Evolutionary conservation across 192 early-diverging fungal genomes (phyloP).

Genomic region (Coemansia sp.): DNA sequence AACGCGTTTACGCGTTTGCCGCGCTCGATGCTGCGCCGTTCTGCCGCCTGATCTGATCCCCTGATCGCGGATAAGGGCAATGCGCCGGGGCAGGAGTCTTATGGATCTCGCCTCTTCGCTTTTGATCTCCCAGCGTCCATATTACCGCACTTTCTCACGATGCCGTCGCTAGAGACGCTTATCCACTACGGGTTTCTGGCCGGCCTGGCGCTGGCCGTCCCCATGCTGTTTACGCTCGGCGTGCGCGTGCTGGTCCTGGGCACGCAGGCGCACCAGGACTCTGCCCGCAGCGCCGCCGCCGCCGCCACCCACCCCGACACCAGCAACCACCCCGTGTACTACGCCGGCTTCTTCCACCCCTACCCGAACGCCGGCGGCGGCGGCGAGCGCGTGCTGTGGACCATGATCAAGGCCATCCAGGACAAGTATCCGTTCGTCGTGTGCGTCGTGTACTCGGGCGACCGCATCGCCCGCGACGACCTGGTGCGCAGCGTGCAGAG

Average conservation of each 20-base stretch:
- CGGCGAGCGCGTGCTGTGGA: slow-evolving; percentile 97
- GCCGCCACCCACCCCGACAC: slow-evolving; percentile 19
- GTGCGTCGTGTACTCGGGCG: slow-evolving; percentile 80
- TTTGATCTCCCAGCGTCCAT: neutral
- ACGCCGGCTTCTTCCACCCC: slow-evolving; percentile 90
- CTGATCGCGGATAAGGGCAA: neutral
- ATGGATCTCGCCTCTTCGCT: too few relatives aligned
- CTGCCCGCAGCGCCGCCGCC: neutral
- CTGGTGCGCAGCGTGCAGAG: slow-evolving; percentile 52
- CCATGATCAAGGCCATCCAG: slow-evolving; percentile 75
- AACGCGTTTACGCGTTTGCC: slow-evolving; percentile 10
- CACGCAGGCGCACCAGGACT: slow-evolving; percentile 22
- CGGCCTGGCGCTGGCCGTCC: slow-evolving; percentile 16
- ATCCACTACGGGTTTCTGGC: slow-evolving; percentile 22
- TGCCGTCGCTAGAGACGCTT: slow-evolving; percentile 16
- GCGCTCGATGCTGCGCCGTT: too few relatives aligned
- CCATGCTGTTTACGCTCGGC: slow-evolving; percentile 7
- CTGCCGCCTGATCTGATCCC: too few relatives aligned
- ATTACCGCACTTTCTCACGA: neutral
- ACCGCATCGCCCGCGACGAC: slow-evolving; percentile 52
- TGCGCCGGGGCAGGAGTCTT: too few relatives aligned
- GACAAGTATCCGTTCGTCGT: slow-evolving; percentile 60
- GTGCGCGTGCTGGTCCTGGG: slow-evolving; percentile 29
- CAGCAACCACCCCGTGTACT: slow-evolving; percentile 35
- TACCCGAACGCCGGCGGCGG: slow-evolving; percentile 92